phyloP scores from a whole-genome alignment of 129 eudicot species.

The Arctium lappa region DNA sequence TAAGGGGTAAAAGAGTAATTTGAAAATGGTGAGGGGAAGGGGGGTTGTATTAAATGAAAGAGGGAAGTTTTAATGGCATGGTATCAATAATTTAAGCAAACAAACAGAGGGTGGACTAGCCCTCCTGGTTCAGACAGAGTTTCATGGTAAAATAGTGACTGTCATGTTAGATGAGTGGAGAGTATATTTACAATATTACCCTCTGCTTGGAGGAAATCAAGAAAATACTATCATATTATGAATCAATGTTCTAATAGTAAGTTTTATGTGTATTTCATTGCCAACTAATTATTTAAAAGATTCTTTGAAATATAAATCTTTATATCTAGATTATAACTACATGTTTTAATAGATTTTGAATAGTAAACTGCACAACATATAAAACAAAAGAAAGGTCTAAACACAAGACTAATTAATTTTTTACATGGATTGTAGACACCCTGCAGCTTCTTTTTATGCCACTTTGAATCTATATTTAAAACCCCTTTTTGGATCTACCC shows the following conservation, averaged over 20 bases:
- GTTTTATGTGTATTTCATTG: neutral
- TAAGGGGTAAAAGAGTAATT: neutral
- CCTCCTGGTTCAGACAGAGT: slow-evolving; percentile 56
- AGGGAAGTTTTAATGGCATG: neutral
- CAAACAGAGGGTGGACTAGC: slow-evolving; percentile 39
- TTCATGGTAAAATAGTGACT: slow-evolving; percentile 45
- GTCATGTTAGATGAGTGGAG: slow-evolving; percentile 30
- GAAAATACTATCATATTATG: neutral
- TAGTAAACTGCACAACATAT: slow-evolving; percentile 42
- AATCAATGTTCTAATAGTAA: neutral
- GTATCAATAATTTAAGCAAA: neutral
- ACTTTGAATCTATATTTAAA: slow-evolving; percentile 35
- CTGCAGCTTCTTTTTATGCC: slow-evolving; percentile 57
- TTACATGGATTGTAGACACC: slow-evolving; percentile 43
- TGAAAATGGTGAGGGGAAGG: neutral
- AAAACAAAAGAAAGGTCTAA: slow-evolving; percentile 53
- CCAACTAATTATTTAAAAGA: too few species aligned
- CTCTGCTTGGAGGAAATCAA: neutral
- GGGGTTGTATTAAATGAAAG: neutral
- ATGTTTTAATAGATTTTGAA: neutral
- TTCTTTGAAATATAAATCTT: too few species aligned
- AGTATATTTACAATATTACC: neutral
- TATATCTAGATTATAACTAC: too few species aligned
- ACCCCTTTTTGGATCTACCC: slow-evolving; percentile 56
- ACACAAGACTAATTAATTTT: slow-evolving; percentile 36